Evolutionary conservation across 352 stramenopile genomes (phyloP).

Genomic region (Pythium apleroticum): DNA sequence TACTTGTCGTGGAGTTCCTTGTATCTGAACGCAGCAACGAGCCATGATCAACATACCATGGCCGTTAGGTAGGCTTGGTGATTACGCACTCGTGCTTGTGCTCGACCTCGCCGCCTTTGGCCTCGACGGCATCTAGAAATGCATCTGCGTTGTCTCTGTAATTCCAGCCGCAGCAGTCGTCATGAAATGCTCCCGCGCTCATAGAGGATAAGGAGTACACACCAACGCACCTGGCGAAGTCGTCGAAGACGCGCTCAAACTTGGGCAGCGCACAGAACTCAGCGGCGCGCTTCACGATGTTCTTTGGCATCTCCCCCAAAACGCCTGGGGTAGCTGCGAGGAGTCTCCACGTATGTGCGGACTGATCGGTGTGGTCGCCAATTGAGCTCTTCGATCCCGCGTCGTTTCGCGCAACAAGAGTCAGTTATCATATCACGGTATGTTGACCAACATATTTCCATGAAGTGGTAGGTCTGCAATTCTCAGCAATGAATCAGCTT

Average conservation of each 20-base stretch:
- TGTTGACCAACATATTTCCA: not conserved
- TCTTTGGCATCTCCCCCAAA: slow-evolving; percentile 49
- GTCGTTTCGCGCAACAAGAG: not conserved
- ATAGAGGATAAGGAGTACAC: not conserved
- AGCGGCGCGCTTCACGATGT: slow-evolving; percentile 61
- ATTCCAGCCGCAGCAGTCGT: not conserved
- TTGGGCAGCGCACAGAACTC: slow-evolving; percentile 72
- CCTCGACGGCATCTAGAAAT: slow-evolving; percentile 65
- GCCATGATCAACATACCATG: too few relatives aligned
- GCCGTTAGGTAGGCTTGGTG: not conserved
- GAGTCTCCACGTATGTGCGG: too few relatives aligned
- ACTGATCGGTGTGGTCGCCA: too few relatives aligned
- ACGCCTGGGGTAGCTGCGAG: too few relatives aligned
- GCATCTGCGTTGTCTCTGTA: slow-evolving; percentile 55
- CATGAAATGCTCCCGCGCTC: not conserved
- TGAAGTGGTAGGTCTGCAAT: not conserved
- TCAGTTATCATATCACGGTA: not conserved
- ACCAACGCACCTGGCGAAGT: slow-evolving; percentile 55
- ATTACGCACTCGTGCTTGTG: slow-evolving; percentile 69
- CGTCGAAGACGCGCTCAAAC: slow-evolving; percentile 76
- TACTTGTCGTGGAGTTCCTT: slow-evolving; percentile 78
- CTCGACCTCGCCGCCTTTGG: slow-evolving; percentile 62
- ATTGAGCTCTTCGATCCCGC: not conserved
- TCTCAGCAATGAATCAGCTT: not conserved
- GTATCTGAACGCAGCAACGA: slow-evolving; percentile 37